Percentiles rank a stretch among this genome's conserved stretches.
Evolutionary conservation across 139 green algal species (phyloP).

Genomic region (Limnomonas spitsbergensis): DNA sequence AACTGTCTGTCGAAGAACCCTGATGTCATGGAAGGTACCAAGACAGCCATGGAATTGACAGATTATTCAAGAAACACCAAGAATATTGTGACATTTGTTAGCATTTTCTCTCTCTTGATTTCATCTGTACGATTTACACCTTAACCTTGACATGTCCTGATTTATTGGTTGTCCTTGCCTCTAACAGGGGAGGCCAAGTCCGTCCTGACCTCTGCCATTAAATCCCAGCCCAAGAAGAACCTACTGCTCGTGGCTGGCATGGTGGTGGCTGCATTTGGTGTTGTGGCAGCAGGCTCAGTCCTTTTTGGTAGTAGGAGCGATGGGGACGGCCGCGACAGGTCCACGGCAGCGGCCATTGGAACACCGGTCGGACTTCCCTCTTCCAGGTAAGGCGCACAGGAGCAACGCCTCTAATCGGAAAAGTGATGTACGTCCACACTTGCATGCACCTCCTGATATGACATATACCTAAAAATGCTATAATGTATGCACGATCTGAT

Average conservation of each 20-base stretch:
- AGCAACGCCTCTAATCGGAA: neutral
- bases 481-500: neutral
- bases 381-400: neutral
- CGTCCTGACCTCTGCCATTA: too few species aligned
- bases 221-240: neutral
- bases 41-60: too few species aligned
- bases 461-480: neutral
- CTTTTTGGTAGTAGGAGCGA: neutral
- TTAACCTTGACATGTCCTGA: too few species aligned
- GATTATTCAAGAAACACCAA: too few species aligned
- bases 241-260: neutral
- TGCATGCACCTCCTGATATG: neutral
- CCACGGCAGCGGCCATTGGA: neutral
- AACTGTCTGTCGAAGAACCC: neutral
- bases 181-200: too few species aligned
- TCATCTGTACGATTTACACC: too few species aligned
- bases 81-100: too few species aligned
- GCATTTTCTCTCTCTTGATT: too few species aligned
- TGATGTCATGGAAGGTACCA: neutral
- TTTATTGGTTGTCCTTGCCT: too few species aligned
- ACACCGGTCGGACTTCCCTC: neutral
- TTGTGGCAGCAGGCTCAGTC: neutral
- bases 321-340: neutral
- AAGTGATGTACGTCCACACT: neutral
- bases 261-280: neutral